Evolutionary conservation across 345 rosid species (phyloP).

Genomic region (Eucalyptus regnans): DNA sequence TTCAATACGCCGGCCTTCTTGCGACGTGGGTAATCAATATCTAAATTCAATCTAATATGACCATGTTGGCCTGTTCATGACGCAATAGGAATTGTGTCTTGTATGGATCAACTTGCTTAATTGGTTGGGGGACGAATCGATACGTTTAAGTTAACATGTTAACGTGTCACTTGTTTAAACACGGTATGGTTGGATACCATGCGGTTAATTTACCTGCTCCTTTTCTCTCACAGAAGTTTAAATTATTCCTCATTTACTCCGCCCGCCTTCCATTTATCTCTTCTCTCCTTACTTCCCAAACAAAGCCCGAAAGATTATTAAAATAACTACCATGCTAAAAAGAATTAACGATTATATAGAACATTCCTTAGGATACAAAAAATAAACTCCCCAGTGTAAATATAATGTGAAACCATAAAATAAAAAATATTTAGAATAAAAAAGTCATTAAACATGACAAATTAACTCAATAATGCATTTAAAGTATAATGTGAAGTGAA

Average conservation of each 20-base stretch:
- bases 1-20: not conserved
- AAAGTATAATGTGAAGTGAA: not conserved
- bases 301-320: not conserved
- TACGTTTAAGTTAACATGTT: not conserved
- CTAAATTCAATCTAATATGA: not conserved
- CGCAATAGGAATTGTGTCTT: rapidly evolving
- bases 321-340: not conserved
- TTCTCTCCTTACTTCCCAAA: not conserved
- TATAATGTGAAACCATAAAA: not conserved
- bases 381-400: not conserved
- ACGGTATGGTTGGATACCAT: rapidly evolving
- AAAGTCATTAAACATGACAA: not conserved
- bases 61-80: not conserved
- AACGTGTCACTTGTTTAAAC: not conserved
- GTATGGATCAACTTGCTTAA: not conserved
- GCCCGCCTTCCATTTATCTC: not conserved
- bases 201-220: not conserved
- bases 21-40: not conserved
- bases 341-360: not conserved
- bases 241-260: not conserved
- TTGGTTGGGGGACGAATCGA: rapidly evolving
- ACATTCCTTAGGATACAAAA: not conserved
- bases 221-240: not conserved
- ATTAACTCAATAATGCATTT: not conserved
- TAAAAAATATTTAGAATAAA: not conserved